These are phyloP conservation scores for Papiliotrema laurentii DNA, from an alignment of 1,284 basidiomycete genomes.

Conservation along the genomic window DNA sequence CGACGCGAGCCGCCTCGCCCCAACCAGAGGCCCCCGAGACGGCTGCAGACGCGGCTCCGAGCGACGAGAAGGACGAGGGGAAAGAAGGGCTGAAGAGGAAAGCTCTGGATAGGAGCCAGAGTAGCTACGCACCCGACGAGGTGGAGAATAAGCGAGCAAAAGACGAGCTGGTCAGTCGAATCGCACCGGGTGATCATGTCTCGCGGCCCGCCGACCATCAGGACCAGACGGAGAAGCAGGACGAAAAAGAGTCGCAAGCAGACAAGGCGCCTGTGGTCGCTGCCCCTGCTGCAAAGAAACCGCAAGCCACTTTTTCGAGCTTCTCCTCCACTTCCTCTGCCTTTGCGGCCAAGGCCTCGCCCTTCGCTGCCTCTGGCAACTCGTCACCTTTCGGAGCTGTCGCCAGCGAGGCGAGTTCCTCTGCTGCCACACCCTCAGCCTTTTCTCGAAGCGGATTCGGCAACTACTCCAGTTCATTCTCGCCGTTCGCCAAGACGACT, in stretches of 20 bases:
- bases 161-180: constrained; percentile 14
- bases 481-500: constrained; percentile 34
- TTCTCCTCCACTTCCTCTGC: constrained; percentile 56
- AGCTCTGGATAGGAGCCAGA: constrained; percentile 28
- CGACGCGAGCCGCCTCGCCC: background rate
- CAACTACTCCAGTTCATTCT: constrained; percentile 28
- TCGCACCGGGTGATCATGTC: constrained; percentile 39
- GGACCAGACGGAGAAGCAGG: constrained; percentile 7
- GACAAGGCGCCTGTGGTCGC: background rate
- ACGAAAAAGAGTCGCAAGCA: no score
- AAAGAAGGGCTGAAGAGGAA: constrained; percentile 36
- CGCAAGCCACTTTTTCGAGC: constrained; percentile 54
- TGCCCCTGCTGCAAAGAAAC: constrained; percentile 26
- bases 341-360: constrained; percentile 6
- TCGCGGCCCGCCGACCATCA: background rate
- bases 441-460: constrained; percentile 29
- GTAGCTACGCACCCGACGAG: constrained; percentile 10
- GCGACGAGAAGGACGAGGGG: constrained; percentile 1
- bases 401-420: background rate
- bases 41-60: background rate
- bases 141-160: constrained; percentile 13
- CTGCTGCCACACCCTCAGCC: constrained; percentile 2
- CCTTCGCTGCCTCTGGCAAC: constrained; percentile 2
- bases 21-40: background rate
- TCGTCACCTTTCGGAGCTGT: background rate